Evolutionary conservation across 805 yeast genomes (phyloP).

Genomic region (Barnettozyma salicaria): DNA sequence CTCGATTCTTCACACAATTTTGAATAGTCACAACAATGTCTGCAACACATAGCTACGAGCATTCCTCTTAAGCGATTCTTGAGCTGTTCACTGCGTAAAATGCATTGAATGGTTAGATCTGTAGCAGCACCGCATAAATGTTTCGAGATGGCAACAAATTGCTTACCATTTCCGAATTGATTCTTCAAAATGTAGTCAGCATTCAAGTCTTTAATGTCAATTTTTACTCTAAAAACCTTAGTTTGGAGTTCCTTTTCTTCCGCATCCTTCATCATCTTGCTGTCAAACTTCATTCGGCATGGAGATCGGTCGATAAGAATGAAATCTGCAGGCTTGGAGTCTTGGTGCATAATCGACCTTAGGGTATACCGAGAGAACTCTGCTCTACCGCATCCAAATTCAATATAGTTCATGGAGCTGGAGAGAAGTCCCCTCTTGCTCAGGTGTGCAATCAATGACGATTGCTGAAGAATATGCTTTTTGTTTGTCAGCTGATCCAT

Average conservation of each 20-base stretch:
- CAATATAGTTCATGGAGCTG: conserved; percentile 41
- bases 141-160: conserved; percentile 65
- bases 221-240: conserved; percentile 44
- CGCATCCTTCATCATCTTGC: conserved; percentile 55
- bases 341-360: conserved; percentile 25
- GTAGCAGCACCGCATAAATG: conserved; percentile 95
- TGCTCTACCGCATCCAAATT: conserved; percentile 90
- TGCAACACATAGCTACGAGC: conserved; percentile 87
- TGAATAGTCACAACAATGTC: conserved; percentile 73
- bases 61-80: conserved; percentile 42
- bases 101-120: conserved; percentile 69
- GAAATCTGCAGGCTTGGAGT: conserved; percentile 29
- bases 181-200: conserved; percentile 40
- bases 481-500: conserved; percentile 41
- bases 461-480: conserved; percentile 80
- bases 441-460: conserved; percentile 70
- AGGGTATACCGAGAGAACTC: conserved; percentile 67
- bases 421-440: conserved; percentile 36
- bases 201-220: conserved; percentile 74
- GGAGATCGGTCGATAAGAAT: conserved; percentile 72
- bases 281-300: conserved; percentile 73
- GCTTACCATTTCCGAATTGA: conserved; percentile 14
- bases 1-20: conserved; percentile 35
- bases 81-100: conserved; percentile 37
- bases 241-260: conserved; percentile 27